phyloP scores from a whole-genome alignment of 2,329 filamentous ascomycete genomes.

The Penicillium sp. region DNA sequence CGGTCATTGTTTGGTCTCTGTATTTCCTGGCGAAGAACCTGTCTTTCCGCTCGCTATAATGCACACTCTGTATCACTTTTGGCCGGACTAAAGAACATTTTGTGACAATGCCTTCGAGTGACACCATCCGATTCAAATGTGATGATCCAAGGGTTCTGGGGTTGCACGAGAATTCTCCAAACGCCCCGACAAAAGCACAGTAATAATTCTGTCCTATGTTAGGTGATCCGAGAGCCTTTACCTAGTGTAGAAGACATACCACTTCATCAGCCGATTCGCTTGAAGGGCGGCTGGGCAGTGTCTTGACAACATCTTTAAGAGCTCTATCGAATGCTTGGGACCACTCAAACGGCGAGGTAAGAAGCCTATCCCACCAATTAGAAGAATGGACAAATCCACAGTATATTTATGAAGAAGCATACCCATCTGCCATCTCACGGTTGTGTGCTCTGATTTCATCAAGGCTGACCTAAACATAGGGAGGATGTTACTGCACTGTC shows the following conservation, averaged over 20 bases:
- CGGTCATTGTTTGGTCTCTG: slow-evolving; percentile 94
- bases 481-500: slow-evolving; percentile 6
- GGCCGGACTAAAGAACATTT: slow-evolving; percentile 93
- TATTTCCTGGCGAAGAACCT: slow-evolving; percentile 91
- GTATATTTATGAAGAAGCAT: slow-evolving; percentile 18
- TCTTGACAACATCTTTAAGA: slow-evolving; percentile 84
- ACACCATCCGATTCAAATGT: slow-evolving; percentile 95
- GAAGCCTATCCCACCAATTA: slow-evolving; percentile 55
- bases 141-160: slow-evolving; percentile 87
- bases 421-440: slow-evolving; percentile 75
- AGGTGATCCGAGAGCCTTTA: slow-evolving; percentile 1
- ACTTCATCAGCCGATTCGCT: slow-evolving; percentile 78
- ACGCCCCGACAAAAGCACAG: slow-evolving; percentile 95
- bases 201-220: slow-evolving; percentile 67
- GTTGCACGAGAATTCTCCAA: slow-evolving; percentile 93
- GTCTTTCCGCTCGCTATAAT: slow-evolving; percentile 87
- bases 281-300: slow-evolving; percentile 74
- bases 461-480: slow-evolving; percentile 66
- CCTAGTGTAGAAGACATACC: slow-evolving; percentile 44
- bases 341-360: slow-evolving; percentile 87
- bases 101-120: slow-evolving; percentile 95
- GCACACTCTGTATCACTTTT: slow-evolving; percentile 97
- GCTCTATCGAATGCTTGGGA: slow-evolving; percentile 86
- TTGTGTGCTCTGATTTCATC: slow-evolving; percentile 92
- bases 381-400: background rate